These are phyloP conservation scores for Neckera pumila DNA, from an alignment of 225 moss, liverwort and hornwort species.

Conservation along the genomic window DNA sequence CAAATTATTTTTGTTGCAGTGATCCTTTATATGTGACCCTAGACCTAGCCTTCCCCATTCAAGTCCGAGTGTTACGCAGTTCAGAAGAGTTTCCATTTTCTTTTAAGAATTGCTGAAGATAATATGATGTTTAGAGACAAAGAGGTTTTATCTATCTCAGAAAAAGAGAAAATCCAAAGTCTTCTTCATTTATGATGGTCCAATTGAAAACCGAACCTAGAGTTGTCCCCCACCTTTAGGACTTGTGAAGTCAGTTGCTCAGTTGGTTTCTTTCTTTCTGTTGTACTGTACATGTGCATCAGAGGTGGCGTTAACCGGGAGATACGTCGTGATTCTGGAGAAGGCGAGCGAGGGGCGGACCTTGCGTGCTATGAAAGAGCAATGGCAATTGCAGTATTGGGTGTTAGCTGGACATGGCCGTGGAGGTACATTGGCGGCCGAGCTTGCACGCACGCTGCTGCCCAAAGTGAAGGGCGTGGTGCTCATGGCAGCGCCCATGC, in stretches of 20 bases:
- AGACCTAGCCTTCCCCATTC: no score
- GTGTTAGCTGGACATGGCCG: constrained; percentile 38
- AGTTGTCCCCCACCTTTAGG: no score
- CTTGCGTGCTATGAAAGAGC: constrained; percentile 28
- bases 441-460: constrained; percentile 9
- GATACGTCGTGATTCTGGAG: constrained; percentile 28
- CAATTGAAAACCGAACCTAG: neutral
- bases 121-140: neutral
- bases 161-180: no score
- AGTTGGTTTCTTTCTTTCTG: neutral
- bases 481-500: constrained; percentile 18
- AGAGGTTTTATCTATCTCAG: neutral
- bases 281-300: neutral
- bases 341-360: constrained; percentile 7
- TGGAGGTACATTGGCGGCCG: constrained; percentile 20
- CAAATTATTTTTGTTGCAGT: neutral
- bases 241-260: neutral
- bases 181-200: neutral
- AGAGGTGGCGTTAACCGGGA: constrained; percentile 18
- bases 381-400: constrained; percentile 30
- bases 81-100: neutral
- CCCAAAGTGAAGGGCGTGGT: constrained; percentile 36
- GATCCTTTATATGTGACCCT: neutral
- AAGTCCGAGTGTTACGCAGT: neutral
- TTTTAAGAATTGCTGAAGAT: neutral